A percentile compares a stretch with the other conserved stretches of the same genome.
These are phyloP conservation scores for Nigrograna mackinnonii DNA, from an alignment of 2,329 filamentous ascomycete species.

Conservation along the genomic window DNA sequence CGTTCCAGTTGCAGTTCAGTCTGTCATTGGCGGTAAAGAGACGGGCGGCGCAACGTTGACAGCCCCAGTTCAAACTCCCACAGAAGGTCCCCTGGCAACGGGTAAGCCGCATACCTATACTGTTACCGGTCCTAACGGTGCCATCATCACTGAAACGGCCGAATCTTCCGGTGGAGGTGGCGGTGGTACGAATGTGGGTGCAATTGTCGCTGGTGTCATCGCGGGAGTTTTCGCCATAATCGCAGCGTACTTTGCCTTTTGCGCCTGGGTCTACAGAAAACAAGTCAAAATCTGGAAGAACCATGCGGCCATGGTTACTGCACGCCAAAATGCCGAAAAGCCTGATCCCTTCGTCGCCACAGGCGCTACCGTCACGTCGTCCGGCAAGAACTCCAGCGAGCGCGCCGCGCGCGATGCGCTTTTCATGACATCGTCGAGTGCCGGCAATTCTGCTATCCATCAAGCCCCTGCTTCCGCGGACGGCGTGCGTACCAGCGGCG, in stretches of 20 bases:
- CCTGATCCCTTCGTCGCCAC: conserved; percentile 33
- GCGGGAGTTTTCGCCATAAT: conserved; percentile 67
- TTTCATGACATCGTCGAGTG: conserved; percentile 8
- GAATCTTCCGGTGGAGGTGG: conserved; percentile 18
- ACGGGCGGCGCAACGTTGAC: conserved; percentile 72
- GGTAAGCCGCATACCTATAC: conserved; percentile 73
- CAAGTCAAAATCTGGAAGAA: conserved; percentile 71
- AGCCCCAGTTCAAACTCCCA: conserved; percentile 64
- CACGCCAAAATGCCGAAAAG: conserved; percentile 53
- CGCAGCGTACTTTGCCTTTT: conserved; percentile 70
- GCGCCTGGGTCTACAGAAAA: conserved; percentile 72
- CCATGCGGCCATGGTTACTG: conserved; percentile 68
- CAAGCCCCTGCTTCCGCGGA: conserved; percentile 14
- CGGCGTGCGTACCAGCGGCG: conserved; percentile 12
- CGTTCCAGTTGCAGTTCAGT: conserved; percentile 67
- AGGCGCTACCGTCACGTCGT: conserved; percentile 21
- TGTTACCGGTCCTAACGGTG: conserved; percentile 49
- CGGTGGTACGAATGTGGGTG: conserved; percentile 52
- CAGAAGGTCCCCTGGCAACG: conserved; percentile 71
- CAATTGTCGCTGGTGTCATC: conserved; percentile 62
- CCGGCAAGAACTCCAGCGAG: conserved; percentile 28
- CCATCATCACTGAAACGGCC: conserved; percentile 43
- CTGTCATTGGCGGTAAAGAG: conserved; percentile 68
- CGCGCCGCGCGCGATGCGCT: conserved; percentile 17
- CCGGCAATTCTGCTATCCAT: conserved; percentile 11